These are phyloP conservation scores for Hanseniaspora meyeri DNA, from an alignment of 805 yeast genomes.

Conservation along the genomic window DNA sequence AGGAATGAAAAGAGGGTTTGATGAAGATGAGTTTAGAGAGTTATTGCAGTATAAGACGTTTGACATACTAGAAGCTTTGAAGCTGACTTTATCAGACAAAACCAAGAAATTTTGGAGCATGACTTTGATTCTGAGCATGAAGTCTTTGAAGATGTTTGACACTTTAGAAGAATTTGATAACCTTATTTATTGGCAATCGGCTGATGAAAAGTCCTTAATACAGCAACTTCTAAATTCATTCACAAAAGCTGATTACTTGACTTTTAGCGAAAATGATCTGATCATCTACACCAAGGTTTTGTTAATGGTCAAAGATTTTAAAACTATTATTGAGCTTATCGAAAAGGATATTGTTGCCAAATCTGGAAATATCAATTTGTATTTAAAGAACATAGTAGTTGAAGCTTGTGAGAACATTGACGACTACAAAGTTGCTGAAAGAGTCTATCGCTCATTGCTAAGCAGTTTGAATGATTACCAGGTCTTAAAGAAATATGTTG, in stretches of 20 bases:
- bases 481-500: conserved; percentile 1
- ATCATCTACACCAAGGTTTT: conserved; percentile 9
- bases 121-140: conserved; percentile 4
- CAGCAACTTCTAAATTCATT: background rate
- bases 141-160: background rate
- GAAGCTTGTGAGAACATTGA: conserved; percentile 1
- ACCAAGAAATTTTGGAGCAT: conserved; percentile 3
- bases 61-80: conserved; percentile 3
- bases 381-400: conserved; percentile 11
- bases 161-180: conserved; percentile 1
- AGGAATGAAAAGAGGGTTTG: conserved; percentile 1
- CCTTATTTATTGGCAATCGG: conserved; percentile 2
- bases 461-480: conserved; percentile 11
- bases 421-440: background rate
- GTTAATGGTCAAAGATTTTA: background rate
- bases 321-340: background rate
- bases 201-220: background rate
- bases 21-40: background rate
- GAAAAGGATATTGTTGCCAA: background rate
- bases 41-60: conserved; percentile 1
- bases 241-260: background rate
- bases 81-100: background rate
- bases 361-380: conserved; percentile 11
- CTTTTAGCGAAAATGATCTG: conserved; percentile 6
- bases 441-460: background rate